These are phyloP conservation scores for Gastrolobium villosum DNA, from an alignment of 306 rosid genomes.

Conservation along the genomic window DNA sequence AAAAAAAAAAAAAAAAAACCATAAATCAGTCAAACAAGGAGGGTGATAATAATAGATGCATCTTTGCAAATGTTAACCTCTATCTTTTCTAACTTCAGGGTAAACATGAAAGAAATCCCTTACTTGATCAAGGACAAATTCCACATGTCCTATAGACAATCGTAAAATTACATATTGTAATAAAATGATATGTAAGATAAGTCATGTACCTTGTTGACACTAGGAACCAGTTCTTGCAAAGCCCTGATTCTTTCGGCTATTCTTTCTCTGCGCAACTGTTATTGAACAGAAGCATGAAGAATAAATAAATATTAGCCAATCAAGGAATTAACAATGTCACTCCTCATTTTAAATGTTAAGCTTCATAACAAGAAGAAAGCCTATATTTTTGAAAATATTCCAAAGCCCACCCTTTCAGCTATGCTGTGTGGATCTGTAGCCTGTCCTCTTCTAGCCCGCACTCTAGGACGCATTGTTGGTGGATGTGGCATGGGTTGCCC, in stretches of 20 bases:
- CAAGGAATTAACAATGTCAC: slow-evolving; percentile 13
- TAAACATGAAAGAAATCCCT: slow-evolving; percentile 12
- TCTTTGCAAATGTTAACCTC: neutral
- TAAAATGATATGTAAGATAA: slow-evolving; percentile 31
- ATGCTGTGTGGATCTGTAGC: slow-evolving; percentile 99
- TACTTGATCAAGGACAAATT: slow-evolving; percentile 16
- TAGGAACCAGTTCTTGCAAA: slow-evolving; percentile 95
- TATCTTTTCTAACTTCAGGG: neutral
- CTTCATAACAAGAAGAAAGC: slow-evolving; percentile 36
- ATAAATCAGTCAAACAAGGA: neutral
- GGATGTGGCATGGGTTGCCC: slow-evolving; percentile 83
- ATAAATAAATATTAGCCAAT: slow-evolving; percentile 1
- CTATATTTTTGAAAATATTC: slow-evolving; percentile 24
- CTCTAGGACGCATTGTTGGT: slow-evolving; percentile 95
- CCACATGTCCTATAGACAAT: slow-evolving; percentile 10
- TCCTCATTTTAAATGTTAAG: slow-evolving; percentile 18
- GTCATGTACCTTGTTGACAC: slow-evolving; percentile 85
- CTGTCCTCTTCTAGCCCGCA: slow-evolving; percentile 98
- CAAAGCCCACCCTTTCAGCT: slow-evolving; percentile 87
- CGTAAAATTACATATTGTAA: slow-evolving; percentile 28
- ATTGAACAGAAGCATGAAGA: slow-evolving; percentile 39
- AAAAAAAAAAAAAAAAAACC: neutral
- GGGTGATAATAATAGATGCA: neutral
- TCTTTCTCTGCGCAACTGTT: slow-evolving; percentile 95
- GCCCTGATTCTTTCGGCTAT: slow-evolving; percentile 99